phyloP scores from a whole-genome alignment of 169 alveolate species.

The Plasmodium falciparum region DNA sequence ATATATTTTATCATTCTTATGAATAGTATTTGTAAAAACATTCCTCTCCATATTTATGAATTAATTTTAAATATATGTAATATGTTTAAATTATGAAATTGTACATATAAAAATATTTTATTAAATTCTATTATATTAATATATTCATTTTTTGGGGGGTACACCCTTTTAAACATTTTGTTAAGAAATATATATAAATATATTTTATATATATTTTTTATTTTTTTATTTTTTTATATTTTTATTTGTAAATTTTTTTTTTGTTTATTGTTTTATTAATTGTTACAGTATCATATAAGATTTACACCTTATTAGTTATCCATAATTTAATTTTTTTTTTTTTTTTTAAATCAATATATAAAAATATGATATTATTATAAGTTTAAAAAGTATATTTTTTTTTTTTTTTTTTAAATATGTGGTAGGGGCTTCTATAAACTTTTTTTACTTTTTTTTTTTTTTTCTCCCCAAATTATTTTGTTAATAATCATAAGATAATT shows the following conservation, averaged over 20 bases:
- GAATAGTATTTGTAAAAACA: not conserved
- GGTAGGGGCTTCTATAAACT: too few species aligned
- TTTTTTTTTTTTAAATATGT: not conserved
- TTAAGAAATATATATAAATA: not conserved
- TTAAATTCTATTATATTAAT: too few species aligned
- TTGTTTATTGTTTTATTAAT: constrained; percentile 12
- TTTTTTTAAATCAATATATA: not conserved
- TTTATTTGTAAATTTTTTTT: not conserved
- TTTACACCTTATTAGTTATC: not conserved
- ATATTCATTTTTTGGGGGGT: too few species aligned
- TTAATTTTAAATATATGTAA: too few species aligned
- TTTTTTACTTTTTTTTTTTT: too few species aligned
- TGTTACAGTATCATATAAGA: not conserved
- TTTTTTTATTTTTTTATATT: not conserved
- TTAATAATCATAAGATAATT: too few species aligned
- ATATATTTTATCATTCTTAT: not conserved
- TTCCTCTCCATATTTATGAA: too few species aligned
- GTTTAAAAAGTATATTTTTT: not conserved
- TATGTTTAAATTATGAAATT: too few species aligned
- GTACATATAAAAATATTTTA: too few species aligned
- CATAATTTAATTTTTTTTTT: constrained; percentile 2
- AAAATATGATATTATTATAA: not conserved
- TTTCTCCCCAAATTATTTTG: too few species aligned
- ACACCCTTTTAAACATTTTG: too few species aligned
- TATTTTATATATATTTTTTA: not conserved